Conservation (phyloP, 2,329 filamentous ascomycete genomes). For the Aspergillus japonicus region DNA sequence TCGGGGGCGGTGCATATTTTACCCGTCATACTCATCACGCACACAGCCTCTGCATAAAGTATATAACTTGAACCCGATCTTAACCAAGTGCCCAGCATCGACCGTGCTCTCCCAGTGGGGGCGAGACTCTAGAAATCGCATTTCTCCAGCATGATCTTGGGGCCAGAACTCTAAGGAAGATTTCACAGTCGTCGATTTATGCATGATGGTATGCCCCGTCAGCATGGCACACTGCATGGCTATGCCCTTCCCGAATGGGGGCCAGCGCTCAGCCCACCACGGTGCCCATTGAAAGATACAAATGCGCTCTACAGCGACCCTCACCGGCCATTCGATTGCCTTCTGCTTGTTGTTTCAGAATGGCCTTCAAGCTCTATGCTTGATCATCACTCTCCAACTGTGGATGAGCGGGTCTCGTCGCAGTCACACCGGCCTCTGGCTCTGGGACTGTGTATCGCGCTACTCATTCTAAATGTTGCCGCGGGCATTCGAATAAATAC, state of each 20-base stretch:
- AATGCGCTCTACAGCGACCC: not conserved
- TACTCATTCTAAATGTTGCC: not conserved
- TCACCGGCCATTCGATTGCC: not conserved
- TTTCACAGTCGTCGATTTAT: not conserved
- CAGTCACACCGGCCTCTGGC: not conserved
- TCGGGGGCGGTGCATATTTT: not conserved
- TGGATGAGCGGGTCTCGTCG: not conserved
- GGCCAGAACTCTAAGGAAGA: not conserved
- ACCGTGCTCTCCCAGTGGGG: not conserved
- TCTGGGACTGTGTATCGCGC: not conserved
- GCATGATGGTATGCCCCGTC: not conserved
- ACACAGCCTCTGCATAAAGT: not conserved
- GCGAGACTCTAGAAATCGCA: not conserved
- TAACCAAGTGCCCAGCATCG: not conserved
- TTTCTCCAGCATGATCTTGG: not conserved
- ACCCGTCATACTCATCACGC: not conserved
- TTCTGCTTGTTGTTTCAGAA: not conserved
- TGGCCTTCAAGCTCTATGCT: not conserved
- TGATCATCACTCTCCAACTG: not conserved
- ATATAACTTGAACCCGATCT: not conserved
- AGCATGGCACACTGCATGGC: not conserved
- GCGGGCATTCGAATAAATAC: not conserved
- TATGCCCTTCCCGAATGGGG: not conserved
- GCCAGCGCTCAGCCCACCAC: not conserved
- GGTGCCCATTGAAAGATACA: not conserved